phyloP scores from a whole-genome alignment of 106 monocot genomes.

The Alisma plantagoaquatica region DNA sequence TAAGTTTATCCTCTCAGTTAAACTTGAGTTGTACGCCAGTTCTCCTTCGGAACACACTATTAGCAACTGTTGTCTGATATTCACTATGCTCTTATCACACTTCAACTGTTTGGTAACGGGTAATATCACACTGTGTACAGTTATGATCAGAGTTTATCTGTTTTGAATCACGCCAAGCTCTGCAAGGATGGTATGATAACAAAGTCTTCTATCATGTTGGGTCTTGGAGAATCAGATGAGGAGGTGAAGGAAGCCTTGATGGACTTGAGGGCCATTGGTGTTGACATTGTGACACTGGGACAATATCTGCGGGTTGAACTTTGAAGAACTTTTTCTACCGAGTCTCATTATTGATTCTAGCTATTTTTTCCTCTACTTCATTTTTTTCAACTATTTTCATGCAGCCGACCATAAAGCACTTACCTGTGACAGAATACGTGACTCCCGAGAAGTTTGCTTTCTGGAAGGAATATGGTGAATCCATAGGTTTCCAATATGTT shows the following conservation, averaged over 20 bases:
- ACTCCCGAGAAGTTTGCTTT: slow-evolving; percentile 72
- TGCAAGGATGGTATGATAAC: slow-evolving; percentile 72
- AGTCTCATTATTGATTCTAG: too few species aligned
- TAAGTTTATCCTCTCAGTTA: background rate
- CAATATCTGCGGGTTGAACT: slow-evolving; percentile 71
- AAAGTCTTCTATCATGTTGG: too few species aligned
- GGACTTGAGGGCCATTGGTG: slow-evolving; percentile 71
- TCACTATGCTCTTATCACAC: background rate
- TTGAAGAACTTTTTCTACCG: background rate
- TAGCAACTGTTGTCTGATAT: too few species aligned
- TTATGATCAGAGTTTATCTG: slow-evolving; percentile 75
- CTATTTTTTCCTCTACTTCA: background rate
- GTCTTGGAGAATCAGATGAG: slow-evolving; percentile 81
- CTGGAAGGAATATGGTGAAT: slow-evolving; percentile 83
- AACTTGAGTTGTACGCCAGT: background rate
- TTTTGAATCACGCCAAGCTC: slow-evolving; percentile 74
- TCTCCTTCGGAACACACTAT: too few species aligned
- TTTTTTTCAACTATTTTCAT: slow-evolving; percentile 5
- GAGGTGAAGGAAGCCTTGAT: slow-evolving; percentile 69
- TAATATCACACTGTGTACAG: slow-evolving; percentile 16
- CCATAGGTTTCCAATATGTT: slow-evolving; percentile 66
- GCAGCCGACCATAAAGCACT: slow-evolving; percentile 64
- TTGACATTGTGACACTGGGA: slow-evolving; percentile 80
- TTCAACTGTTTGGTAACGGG: background rate
- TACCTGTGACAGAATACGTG: slow-evolving; percentile 71